These are phyloP conservation scores for Orbilia blumenaviensis DNA, from an alignment of 2,329 filamentous ascomycete genomes.

Conservation along the genomic window DNA sequence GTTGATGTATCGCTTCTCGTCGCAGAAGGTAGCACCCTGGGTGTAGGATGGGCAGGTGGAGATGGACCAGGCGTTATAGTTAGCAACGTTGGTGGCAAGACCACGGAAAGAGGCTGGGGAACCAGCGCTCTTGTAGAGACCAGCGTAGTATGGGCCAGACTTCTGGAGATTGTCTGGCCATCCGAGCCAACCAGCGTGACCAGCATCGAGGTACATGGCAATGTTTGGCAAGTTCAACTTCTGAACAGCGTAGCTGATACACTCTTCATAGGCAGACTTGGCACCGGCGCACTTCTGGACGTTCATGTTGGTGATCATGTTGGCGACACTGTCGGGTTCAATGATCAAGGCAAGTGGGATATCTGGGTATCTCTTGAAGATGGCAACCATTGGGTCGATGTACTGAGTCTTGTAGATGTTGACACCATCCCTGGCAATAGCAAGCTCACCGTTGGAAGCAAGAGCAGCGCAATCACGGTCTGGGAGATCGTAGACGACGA, in stretches of 20 bases:
- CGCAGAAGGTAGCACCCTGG: slow-evolving; percentile 57
- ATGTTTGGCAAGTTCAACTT: slow-evolving; percentile 68
- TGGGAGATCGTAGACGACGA: slow-evolving; percentile 70
- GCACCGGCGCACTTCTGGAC: slow-evolving; percentile 66
- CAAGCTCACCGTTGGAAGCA: slow-evolving; percentile 69
- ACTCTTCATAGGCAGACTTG: slow-evolving; percentile 65
- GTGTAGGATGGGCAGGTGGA: slow-evolving; percentile 63
- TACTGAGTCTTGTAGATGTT: slow-evolving; percentile 67
- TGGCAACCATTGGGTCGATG: slow-evolving; percentile 63
- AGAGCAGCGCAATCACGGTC: slow-evolving; percentile 69
- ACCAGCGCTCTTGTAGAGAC: slow-evolving; percentile 66
- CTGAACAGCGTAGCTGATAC: slow-evolving; percentile 66
- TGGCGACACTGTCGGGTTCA: slow-evolving; percentile 70
- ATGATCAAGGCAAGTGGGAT: slow-evolving; percentile 59
- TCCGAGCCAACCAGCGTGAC: slow-evolving; percentile 70
- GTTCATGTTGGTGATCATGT: slow-evolving; percentile 68
- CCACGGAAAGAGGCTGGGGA: slow-evolving; percentile 66
- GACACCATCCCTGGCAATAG: slow-evolving; percentile 65
- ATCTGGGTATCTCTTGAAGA: slow-evolving; percentile 60
- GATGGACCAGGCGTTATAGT: slow-evolving; percentile 65
- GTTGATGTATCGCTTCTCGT: slow-evolving; percentile 61
- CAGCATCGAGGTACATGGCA: slow-evolving; percentile 69
- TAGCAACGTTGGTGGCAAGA: slow-evolving; percentile 69
- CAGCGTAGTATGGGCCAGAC: slow-evolving; percentile 64
- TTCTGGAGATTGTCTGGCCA: slow-evolving; percentile 68